A percentile compares a stretch with the other conserved stretches of the same genome.
phyloP scores from a whole-genome alignment of 2,329 filamentous ascomycete genomes.

The Ophioceras dolichostomum region DNA sequence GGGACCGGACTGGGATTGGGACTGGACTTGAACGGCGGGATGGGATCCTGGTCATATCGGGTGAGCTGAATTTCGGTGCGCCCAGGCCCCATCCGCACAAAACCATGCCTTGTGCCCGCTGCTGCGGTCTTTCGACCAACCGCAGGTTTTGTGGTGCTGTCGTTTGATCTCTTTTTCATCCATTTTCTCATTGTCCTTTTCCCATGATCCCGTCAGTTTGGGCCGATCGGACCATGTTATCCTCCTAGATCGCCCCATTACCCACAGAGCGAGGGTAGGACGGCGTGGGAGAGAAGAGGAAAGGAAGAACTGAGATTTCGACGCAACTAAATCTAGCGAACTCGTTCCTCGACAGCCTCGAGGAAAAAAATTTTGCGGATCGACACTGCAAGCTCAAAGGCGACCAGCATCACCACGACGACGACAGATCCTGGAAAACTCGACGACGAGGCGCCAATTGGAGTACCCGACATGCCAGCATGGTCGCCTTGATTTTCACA shows the following conservation, averaged over 20 bases:
- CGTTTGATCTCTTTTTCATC: background rate
- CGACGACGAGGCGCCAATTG: background rate
- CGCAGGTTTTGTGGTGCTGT: too few relatives aligned
- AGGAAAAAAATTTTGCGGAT: background rate
- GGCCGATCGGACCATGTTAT: background rate
- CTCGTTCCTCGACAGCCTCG: too few relatives aligned
- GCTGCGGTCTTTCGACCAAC: background rate
- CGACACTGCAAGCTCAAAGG: background rate
- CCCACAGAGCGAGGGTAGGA: background rate
- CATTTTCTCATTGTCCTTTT: background rate
- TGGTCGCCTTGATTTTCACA: background rate
- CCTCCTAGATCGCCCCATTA: background rate
- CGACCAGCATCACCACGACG: background rate
- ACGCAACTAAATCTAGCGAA: too few relatives aligned
- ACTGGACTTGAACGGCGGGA: too few relatives aligned
- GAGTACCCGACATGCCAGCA: background rate
- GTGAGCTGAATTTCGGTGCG: background rate
- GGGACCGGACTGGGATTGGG: too few relatives aligned
- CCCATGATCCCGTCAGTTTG: background rate
- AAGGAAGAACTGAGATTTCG: too few relatives aligned
- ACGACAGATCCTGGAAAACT: background rate
- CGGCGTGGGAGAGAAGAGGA: background rate
- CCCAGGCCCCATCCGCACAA: background rate
- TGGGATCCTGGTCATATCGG: background rate
- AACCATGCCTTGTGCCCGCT: background rate